phyloP scores from a whole-genome alignment of 2,329 filamentous ascomycete species.

The Onygenales sp. region DNA sequence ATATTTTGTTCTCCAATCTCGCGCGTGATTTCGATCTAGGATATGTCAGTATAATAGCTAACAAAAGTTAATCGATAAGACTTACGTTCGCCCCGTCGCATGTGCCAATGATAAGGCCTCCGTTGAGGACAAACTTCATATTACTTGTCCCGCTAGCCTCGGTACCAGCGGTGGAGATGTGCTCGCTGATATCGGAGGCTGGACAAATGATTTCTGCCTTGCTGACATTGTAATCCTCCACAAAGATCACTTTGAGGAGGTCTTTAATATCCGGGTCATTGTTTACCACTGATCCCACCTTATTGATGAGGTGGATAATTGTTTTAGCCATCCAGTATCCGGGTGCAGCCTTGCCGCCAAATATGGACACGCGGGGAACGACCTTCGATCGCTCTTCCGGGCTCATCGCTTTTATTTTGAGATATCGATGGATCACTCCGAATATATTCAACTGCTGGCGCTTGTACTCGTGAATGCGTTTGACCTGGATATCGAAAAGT shows the following conservation, averaged over 20 bases:
- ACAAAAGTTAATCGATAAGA: background rate
- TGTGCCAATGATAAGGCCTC: slow-evolving; percentile 92
- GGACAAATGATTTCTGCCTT: slow-evolving; percentile 96
- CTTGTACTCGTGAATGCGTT: slow-evolving; percentile 99
- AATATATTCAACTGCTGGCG: slow-evolving; percentile 98
- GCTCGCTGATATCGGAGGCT: slow-evolving; percentile 92
- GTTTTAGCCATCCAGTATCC: slow-evolving; percentile 99
- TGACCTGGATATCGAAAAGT: slow-evolving; percentile 95
- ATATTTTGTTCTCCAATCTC: slow-evolving; percentile 96
- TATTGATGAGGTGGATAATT: slow-evolving; percentile 93
- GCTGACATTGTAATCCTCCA: slow-evolving; percentile 98
- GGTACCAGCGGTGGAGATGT: slow-evolving; percentile 95
- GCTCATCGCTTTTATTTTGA: slow-evolving; percentile 76
- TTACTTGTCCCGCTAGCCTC: slow-evolving; percentile 85
- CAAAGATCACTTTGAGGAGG: slow-evolving; percentile 89
- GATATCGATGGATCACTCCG: slow-evolving; percentile 89
- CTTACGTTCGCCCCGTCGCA: slow-evolving; percentile 94
- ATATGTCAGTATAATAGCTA: slow-evolving; percentile 2
- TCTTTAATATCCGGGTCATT: slow-evolving; percentile 87
- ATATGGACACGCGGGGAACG: slow-evolving; percentile 82
- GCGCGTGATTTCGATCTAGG: slow-evolving; percentile 86
- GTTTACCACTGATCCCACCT: slow-evolving; percentile 82
- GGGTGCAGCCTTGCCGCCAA: slow-evolving; percentile 93
- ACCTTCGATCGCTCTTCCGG: slow-evolving; percentile 79
- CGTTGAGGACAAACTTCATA: slow-evolving; percentile 99